phyloP scores from a whole-genome alignment of 1,284 basidiomycete genomes.

The Fomitopsis schrenkii region DNA sequence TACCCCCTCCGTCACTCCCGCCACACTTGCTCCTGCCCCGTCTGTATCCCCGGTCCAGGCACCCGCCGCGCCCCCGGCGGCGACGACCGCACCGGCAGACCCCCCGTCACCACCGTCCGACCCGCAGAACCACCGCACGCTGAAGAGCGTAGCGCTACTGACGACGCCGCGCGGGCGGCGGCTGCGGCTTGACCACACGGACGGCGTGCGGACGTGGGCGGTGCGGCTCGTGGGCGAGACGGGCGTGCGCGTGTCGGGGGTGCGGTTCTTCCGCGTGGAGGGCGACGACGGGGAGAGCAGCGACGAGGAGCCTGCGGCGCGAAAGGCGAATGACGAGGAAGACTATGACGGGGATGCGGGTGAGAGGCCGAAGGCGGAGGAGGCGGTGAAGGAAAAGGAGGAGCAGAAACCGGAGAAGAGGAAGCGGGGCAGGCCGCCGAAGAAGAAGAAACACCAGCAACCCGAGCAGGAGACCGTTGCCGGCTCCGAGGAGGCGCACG shows the following conservation, averaged over 20 bases:
- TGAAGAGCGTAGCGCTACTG: slow-evolving; percentile 42
- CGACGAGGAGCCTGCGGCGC: slow-evolving; percentile 22
- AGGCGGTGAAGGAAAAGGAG: slow-evolving; percentile 5
- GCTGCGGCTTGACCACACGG: slow-evolving; percentile 51
- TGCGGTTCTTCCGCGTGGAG: slow-evolving; percentile 48
- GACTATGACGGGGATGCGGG: slow-evolving; percentile 12
- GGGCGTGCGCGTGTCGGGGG: slow-evolving; percentile 44
- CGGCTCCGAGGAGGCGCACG: slow-evolving; percentile 8
- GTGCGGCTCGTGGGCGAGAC: slow-evolving; percentile 55
- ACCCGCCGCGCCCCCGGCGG: slow-evolving; percentile 15
- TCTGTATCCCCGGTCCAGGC: background rate
- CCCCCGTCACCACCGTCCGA: slow-evolving; percentile 37
- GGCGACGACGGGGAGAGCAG: slow-evolving; percentile 38
- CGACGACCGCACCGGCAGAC: slow-evolving; percentile 20
- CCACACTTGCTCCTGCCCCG: slow-evolving; percentile 1
- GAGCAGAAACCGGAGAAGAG: slow-evolving; percentile 6
- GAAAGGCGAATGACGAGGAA: slow-evolving; percentile 13
- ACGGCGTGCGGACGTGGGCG: slow-evolving; percentile 67
- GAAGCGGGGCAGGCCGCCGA: slow-evolving; percentile 1
- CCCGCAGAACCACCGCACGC: slow-evolving; percentile 13
- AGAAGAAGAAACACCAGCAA: background rate
- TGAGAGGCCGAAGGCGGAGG: slow-evolving; percentile 10
- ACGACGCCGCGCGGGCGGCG: slow-evolving; percentile 56
- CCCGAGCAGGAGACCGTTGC: background rate
- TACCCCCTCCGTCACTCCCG: slow-evolving; percentile 7